Evolutionary conservation across 768 basidiomycete genomes (phyloP).

Genomic region (Podaxis rugospora): DNA sequence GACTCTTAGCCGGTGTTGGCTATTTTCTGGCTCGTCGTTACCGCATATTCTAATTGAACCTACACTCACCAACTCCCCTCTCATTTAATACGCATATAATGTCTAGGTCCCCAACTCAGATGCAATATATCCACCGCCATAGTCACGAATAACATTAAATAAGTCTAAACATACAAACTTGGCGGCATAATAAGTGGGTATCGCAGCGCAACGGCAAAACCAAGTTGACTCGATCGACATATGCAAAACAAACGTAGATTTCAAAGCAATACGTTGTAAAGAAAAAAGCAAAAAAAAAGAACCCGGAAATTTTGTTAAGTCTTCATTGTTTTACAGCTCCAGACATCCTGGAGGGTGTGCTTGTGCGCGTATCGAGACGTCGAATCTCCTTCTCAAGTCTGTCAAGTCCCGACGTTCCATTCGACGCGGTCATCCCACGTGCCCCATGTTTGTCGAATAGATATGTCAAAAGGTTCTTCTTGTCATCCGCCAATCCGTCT

Average conservation of each 20-base stretch:
- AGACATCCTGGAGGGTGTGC: constrained; percentile 52
- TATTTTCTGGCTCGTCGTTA: constrained; percentile 44
- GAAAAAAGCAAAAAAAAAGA: background rate
- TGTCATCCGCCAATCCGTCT: constrained; percentile 81
- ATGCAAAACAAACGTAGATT: background rate
- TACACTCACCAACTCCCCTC: background rate
- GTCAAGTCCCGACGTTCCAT: constrained; percentile 49
- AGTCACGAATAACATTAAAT: constrained; percentile 7
- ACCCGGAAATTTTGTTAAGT: background rate
- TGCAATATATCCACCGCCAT: background rate
- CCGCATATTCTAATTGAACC: constrained; percentile 20
- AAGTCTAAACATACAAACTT: constrained; percentile 9
- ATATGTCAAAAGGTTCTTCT: constrained; percentile 87
- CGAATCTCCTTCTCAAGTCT: constrained; percentile 79
- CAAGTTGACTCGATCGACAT: background rate
- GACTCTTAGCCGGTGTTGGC: constrained; percentile 54
- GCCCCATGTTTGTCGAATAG: constrained; percentile 85
- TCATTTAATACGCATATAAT: background rate
- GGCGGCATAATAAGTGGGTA: constrained; percentile 3
- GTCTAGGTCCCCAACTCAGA: background rate
- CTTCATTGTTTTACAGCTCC: background rate
- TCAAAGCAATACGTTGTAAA: background rate
- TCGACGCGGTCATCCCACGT: constrained; percentile 39
- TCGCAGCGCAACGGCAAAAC: background rate
- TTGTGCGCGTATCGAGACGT: constrained; percentile 73